Percentiles rank a stretch among this genome's conserved stretches.
phyloP scores from a whole-genome alignment of 2,329 filamentous ascomycete species.

The Ophiobolus disseminans region DNA sequence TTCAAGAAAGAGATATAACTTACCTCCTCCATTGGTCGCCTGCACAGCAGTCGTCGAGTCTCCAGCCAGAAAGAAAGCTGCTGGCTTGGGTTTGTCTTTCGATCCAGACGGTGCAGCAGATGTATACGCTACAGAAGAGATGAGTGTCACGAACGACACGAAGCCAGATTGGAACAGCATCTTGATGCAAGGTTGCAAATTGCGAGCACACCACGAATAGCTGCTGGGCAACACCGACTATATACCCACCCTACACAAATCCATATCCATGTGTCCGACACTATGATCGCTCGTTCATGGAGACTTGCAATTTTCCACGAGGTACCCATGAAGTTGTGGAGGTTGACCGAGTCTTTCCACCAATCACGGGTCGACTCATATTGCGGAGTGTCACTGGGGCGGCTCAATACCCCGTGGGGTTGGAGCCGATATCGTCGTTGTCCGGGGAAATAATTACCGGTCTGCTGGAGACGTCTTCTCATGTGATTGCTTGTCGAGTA shows the following conservation, averaged over 20 bases:
- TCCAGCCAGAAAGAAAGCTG: conserved; percentile 45
- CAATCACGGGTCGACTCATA: conserved; percentile 7
- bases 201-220: no score
- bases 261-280: neutral
- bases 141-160: neutral
- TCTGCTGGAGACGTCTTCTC: no score
- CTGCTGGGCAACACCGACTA: no score
- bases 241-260: neutral
- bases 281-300: neutral
- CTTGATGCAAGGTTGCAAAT: no score
- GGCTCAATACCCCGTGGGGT: neutral
- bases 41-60: conserved; percentile 47
- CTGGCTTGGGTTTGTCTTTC: conserved; percentile 10
- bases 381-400: neutral
- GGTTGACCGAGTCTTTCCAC: conserved; percentile 15
- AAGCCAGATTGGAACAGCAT: conserved; percentile 1
- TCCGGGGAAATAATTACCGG: neutral
- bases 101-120: neutral
- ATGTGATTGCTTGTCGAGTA: no score
- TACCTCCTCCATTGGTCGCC: conserved; percentile 27
- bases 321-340: neutral
- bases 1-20: neutral
- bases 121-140: neutral
- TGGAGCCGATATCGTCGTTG: neutral
- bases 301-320: neutral